phyloP scores from a whole-genome alignment of 805 yeast species.

The Saccharomycopsis amapae region DNA sequence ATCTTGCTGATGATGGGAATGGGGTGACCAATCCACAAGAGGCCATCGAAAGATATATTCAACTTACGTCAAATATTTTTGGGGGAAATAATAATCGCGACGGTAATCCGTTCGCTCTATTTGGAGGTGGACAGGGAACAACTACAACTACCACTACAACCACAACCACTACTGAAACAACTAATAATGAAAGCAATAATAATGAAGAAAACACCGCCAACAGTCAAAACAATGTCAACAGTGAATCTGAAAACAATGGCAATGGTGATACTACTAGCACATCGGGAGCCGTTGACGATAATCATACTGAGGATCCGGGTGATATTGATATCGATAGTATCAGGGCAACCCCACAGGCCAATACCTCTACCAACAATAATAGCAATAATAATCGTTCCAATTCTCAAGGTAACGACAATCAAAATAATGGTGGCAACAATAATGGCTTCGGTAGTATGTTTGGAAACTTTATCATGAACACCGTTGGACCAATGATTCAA shows the following conservation, averaged over 20 bases:
- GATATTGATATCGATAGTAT: conserved; percentile 2
- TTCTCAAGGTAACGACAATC: too few relatives aligned
- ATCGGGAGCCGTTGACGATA: not conserved
- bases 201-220: not conserved
- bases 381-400: not conserved
- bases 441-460: not conserved
- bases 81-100: not conserved
- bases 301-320: conserved; percentile 4
- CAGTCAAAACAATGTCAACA: conserved; percentile 5
- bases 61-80: not conserved
- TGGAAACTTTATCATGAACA: conserved; percentile 6
- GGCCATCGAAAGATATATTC: not conserved
- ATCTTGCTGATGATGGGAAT: not conserved
- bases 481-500: conserved; percentile 11
- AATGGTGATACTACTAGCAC: not conserved
- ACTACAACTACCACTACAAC: not conserved
- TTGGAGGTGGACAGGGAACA: not conserved
- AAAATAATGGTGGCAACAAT: not conserved
- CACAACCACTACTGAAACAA: not conserved
- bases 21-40: not conserved
- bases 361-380: not conserved
- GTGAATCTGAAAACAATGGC: not conserved
- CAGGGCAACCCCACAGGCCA: not conserved
- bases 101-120: not conserved
- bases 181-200: not conserved